phyloP scores from a whole-genome alignment of 495 filamentous ascomycete genomes.

The Oleoguttula mirabilis region DNA sequence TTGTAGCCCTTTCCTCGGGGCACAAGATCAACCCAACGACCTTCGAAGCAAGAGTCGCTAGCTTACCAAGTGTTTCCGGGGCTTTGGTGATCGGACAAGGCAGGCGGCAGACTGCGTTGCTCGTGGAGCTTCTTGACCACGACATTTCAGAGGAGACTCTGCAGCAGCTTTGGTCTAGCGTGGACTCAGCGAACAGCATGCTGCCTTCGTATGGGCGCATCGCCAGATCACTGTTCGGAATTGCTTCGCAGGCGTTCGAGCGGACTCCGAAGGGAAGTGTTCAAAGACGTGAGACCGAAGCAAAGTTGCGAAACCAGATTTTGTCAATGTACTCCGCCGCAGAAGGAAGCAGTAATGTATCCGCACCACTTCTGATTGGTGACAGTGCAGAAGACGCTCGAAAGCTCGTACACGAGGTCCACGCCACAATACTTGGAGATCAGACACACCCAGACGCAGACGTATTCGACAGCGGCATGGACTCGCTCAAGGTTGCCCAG shows the following conservation, averaged over 20 bases:
- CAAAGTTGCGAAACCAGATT: background rate
- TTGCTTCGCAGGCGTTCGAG: too few species aligned
- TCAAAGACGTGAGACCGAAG: too few species aligned
- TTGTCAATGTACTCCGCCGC: background rate
- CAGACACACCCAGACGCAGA: background rate
- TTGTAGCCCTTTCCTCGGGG: background rate
- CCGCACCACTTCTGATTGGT: background rate
- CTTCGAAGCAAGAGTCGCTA: background rate
- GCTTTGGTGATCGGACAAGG: background rate
- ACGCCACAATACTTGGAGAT: background rate
- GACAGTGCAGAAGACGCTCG: background rate
- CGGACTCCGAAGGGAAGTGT: too few species aligned
- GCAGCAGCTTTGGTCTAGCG: background rate
- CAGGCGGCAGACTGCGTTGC: too few species aligned
- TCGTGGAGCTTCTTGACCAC: background rate
- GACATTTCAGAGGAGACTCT: background rate
- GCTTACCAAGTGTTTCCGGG: background rate
- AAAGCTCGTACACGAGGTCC: background rate
- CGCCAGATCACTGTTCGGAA: too few species aligned
- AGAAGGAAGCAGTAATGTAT: background rate
- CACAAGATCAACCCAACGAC: background rate
- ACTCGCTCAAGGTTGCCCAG: too few species aligned
- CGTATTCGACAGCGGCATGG: conserved; percentile 2
- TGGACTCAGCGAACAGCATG: background rate
- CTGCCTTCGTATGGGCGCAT: too few species aligned